Percentiles rank a stretch among this genome's conserved stretches.
Evolutionary conservation across 2,329 filamentous ascomycete species (phyloP).

Genomic region (Ceratocystis colombiana): DNA sequence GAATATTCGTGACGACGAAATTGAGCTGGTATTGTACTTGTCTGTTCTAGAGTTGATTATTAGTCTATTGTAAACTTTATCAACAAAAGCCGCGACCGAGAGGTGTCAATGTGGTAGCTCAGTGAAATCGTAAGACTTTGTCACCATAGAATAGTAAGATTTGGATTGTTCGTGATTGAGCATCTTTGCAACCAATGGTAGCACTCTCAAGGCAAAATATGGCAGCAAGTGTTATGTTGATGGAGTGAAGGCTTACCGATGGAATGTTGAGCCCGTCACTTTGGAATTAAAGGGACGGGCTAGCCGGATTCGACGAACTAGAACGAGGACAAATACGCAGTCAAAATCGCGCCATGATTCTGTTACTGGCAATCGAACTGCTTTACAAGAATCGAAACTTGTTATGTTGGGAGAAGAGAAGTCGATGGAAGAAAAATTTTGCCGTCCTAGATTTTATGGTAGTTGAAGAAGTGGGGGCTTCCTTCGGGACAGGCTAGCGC

Average conservation of each 20-base stretch:
- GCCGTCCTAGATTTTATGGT: constrained; percentile 21
- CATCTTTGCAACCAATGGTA: constrained; percentile 30
- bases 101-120: constrained; percentile 36
- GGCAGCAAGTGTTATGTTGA: background rate
- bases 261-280: constrained; percentile 7
- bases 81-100: background rate
- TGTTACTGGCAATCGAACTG: background rate
- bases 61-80: constrained; percentile 3
- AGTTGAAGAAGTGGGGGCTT: constrained; percentile 22
- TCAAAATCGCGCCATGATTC: constrained; percentile 16
- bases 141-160: constrained; percentile 52
- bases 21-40: background rate
- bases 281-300: constrained; percentile 19
- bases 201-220: background rate
- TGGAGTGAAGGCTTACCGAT: constrained; percentile 20
- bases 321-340: background rate
- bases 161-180: constrained; percentile 50
- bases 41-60: background rate
- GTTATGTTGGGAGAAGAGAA: constrained; percentile 1
- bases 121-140: constrained; percentile 42
- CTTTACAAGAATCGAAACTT: constrained; percentile 1
- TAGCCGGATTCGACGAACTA: constrained; percentile 8
- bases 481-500: background rate
- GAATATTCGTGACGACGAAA: background rate
- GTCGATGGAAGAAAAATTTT: constrained; percentile 21